Conservation (phyloP, 2,329 filamentous ascomycete genomes). For the Tolypocladium pustulatum region DNA sequence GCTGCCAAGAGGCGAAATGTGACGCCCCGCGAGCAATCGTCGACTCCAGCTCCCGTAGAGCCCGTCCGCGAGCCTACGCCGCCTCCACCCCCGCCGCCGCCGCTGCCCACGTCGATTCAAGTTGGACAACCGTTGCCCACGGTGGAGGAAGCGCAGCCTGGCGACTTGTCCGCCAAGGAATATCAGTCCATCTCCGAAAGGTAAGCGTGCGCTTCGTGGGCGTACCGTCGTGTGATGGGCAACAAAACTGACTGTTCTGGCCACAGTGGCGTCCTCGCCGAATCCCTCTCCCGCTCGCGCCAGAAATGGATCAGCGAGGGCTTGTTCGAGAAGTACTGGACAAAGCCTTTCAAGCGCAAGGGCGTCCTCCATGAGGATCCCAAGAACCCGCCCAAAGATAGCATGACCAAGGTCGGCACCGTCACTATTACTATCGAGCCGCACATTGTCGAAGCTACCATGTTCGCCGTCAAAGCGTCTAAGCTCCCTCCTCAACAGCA, state of each 20-base stretch:
- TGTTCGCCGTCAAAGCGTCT: constrained; percentile 61
- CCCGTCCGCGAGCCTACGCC: constrained; percentile 22
- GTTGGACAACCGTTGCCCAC: constrained; percentile 62
- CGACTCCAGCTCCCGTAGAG: constrained; percentile 31
- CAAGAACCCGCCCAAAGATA: constrained; percentile 59
- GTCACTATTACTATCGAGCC: constrained; percentile 70
- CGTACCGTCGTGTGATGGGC: constrained; percentile 9
- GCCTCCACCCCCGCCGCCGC: constrained; percentile 21
- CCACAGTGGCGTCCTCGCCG: constrained; percentile 59
- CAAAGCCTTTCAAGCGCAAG: constrained; percentile 59
- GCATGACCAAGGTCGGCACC: constrained; percentile 62
- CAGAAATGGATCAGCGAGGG: constrained; percentile 62
- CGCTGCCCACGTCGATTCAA: constrained; percentile 52
- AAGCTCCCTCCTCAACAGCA: constrained; percentile 32
- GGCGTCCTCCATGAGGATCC: constrained; percentile 52
- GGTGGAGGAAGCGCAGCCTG: constrained; percentile 54
- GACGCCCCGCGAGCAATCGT: constrained; percentile 42
- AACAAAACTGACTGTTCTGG: not conserved
- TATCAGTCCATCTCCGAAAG: constrained; percentile 68
- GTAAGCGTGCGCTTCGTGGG: constrained; percentile 24
- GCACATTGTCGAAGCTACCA: constrained; percentile 65
- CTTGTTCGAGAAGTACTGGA: constrained; percentile 69
- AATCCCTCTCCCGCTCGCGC: constrained; percentile 64
- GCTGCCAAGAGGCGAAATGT: constrained; percentile 48
- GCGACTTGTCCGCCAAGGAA: constrained; percentile 50